Conservation (phyloP, 345 rosid species). For the Boechera stricta region DNA sequence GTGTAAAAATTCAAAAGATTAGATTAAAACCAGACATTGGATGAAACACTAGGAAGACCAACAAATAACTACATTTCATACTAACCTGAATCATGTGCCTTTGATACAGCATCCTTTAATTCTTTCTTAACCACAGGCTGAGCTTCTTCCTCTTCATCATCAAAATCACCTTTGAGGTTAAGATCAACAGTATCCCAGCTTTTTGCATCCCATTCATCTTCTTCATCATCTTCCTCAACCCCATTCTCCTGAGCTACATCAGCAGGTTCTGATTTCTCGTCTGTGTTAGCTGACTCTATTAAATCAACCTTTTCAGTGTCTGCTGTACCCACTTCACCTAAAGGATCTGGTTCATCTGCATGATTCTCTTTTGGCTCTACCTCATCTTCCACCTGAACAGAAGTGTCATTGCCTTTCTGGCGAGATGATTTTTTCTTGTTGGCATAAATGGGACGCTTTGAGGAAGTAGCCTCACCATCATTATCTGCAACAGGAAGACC, state of each 20-base stretch:
- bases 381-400: conserved; percentile 56
- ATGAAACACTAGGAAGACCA: conserved; percentile 18
- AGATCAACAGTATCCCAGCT: conserved; percentile 93
- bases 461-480: conserved; percentile 51
- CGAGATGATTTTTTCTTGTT: conserved; percentile 75
- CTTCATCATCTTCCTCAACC: conserved; percentile 75
- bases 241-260: conserved; percentile 59
- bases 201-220: conserved; percentile 94
- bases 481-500: conserved; percentile 57
- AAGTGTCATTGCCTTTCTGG: conserved; percentile 62
- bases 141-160: conserved; percentile 83
- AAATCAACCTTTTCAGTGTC: conserved; percentile 60
- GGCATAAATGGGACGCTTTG: conserved; percentile 82
- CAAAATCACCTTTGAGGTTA: conserved; percentile 79
- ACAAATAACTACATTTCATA: conserved; percentile 6
- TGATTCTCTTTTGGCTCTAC: conserved; percentile 54
- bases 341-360: conserved; percentile 49
- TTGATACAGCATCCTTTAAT: conserved; percentile 46
- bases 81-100: conserved; percentile 56
- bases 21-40: conserved; percentile 2
- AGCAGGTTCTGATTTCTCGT: conserved; percentile 56
- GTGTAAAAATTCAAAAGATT: not conserved
- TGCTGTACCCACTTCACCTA: conserved; percentile 49
- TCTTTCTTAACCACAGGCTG: conserved; percentile 64
- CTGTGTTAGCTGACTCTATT: conserved; percentile 47